Percentiles rank a stretch among this genome's conserved stretches.
phyloP scores from a whole-genome alignment of 1,139 yeast species.

The Petasospora rhodanensis region DNA sequence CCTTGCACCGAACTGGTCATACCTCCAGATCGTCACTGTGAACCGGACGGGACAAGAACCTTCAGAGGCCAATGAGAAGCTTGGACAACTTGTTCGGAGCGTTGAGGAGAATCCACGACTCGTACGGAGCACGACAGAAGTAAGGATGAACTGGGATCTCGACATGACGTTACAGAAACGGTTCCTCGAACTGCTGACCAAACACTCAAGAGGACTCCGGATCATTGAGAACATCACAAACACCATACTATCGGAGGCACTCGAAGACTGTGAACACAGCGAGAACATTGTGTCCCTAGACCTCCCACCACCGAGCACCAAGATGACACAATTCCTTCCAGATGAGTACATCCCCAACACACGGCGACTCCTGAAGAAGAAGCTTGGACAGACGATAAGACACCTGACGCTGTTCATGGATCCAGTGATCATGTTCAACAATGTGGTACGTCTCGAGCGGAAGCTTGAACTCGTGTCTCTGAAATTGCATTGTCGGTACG shows the following conservation, averaged over 20 bases:
- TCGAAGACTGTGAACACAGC: no score
- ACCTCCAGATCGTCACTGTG: constrained; percentile 14
- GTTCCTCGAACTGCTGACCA: constrained; percentile 27
- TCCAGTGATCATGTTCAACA: constrained; percentile 32
- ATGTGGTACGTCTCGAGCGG: constrained; percentile 14
- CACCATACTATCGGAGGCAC: constrained; percentile 30
- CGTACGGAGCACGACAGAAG: constrained; percentile 30
- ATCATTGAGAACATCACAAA: constrained; percentile 36
- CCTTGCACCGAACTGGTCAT: constrained; percentile 23
- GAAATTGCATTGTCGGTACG: constrained; percentile 36
- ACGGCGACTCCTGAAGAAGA: constrained; percentile 23
- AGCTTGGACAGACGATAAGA: constrained; percentile 25
- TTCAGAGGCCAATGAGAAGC: constrained; percentile 18
- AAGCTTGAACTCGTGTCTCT: constrained; percentile 33
- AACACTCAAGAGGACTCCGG: constrained; percentile 27
- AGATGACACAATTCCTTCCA: constrained; percentile 31
- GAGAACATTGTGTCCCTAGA: constrained; percentile 32
- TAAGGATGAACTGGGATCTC: constrained; percentile 39
- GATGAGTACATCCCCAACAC: constrained; percentile 28
- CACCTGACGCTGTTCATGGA: constrained; percentile 34
- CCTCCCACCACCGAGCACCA: constrained; percentile 36
- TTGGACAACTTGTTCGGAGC: constrained; percentile 26
- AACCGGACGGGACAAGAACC: constrained; percentile 5
- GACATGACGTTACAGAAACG: constrained; percentile 28
- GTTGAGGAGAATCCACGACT: constrained; percentile 23